These are phyloP conservation scores for Sugiyamaella lignohabitans DNA, from an alignment of 805 yeast species.

Conservation along the genomic window DNA sequence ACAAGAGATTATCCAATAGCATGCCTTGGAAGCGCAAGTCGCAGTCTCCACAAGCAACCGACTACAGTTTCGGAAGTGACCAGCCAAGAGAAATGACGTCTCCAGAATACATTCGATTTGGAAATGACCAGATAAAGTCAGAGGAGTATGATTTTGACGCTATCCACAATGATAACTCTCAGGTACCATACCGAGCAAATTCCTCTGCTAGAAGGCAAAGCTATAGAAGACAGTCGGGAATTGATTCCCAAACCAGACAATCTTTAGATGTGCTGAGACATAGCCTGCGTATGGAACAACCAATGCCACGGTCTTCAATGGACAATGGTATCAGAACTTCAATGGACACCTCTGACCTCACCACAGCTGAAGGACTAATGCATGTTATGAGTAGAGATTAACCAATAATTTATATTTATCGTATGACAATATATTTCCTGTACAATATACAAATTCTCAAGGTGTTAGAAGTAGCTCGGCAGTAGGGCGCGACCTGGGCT, in stretches of 20 bases:
- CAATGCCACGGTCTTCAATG: constrained; percentile 18
- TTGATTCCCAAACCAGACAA: constrained; percentile 13
- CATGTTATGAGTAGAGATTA: constrained; percentile 16
- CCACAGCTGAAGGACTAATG: constrained; percentile 32
- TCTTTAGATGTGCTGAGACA: constrained; percentile 26
- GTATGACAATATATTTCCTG: neutral
- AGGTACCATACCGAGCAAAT: no score
- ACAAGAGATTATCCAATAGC: neutral
- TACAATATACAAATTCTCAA: neutral
- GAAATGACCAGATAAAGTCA: constrained; percentile 10
- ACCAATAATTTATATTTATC: neutral
- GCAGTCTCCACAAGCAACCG: constrained; percentile 3
- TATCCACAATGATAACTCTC: neutral
- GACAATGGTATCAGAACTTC: constrained; percentile 19
- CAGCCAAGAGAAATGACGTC: constrained; percentile 2
- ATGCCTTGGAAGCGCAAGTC: constrained; percentile 7
- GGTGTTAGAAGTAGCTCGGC: no score
- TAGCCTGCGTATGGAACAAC: constrained; percentile 22
- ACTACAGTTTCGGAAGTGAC: constrained; percentile 5
- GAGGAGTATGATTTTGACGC: constrained; percentile 11
- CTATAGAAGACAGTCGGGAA: neutral
- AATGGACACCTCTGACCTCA: constrained; percentile 27
- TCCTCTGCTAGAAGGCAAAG: neutral
- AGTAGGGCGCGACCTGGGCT: no score
- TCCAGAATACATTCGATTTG: constrained; percentile 13